Percentiles rank a stretch among this genome's conserved stretches.
These are phyloP conservation scores for Cupressus sempervirens DNA, from an alignment of 75 land plant species.

Conservation along the genomic window DNA sequence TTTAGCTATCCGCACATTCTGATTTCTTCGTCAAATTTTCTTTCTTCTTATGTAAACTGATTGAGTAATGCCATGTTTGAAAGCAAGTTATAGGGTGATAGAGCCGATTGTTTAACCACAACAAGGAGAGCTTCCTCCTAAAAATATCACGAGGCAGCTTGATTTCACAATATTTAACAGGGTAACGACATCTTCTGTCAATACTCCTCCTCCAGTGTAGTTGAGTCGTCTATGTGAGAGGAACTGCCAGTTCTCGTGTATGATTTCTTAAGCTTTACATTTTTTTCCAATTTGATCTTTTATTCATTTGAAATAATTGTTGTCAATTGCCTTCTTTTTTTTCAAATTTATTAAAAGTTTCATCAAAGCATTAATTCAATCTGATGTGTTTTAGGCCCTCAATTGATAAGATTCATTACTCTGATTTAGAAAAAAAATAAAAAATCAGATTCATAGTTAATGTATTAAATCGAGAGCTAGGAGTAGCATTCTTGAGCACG, in stretches of 20 bases:
- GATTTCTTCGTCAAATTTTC: neutral
- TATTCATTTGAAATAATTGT: neutral
- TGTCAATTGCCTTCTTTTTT: neutral
- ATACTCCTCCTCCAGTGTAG: neutral
- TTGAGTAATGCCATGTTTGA: neutral
- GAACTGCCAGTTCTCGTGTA: conserved; percentile 2
- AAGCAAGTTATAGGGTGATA: neutral
- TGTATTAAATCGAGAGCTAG: too few species aligned
- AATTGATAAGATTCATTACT: neutral
- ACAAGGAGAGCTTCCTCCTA: conserved; percentile 33
- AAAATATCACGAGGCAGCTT: conserved; percentile 63
- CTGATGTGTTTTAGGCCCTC: neutral
- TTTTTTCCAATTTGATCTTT: neutral
- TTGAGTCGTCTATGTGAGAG: neutral
- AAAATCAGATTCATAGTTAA: neutral
- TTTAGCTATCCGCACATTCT: neutral
- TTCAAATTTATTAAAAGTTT: neutral
- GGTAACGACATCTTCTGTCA: neutral
- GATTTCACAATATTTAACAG: conserved; percentile 41
- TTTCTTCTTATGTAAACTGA: neutral
- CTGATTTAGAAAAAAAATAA: too few species aligned
- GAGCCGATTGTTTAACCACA: conserved; percentile 9
- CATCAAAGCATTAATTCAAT: neutral
- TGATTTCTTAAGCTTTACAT: neutral
- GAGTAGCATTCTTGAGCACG: too few species aligned